Percentiles rank a stretch among this genome's conserved stretches.
phyloP scores from a whole-genome alignment of 805 yeast genomes.

The Blastobotrys muscicola region DNA sequence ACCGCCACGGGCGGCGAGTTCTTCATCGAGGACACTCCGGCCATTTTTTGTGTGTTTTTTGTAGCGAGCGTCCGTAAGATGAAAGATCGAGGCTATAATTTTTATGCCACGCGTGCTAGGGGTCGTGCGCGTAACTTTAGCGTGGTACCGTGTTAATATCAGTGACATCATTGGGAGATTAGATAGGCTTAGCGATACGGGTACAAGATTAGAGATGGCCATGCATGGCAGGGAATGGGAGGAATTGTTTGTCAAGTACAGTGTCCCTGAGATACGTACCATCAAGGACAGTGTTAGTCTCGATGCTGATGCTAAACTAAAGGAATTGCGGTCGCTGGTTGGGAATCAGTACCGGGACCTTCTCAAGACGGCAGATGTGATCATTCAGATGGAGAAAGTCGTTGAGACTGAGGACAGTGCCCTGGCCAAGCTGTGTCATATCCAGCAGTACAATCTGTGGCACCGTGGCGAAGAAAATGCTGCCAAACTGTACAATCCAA shows the following conservation, averaged over 20 bases:
- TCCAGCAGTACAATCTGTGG: slow-evolving; percentile 8
- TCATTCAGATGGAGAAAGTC: slow-evolving; percentile 12
- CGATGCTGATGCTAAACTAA: slow-evolving; percentile 12
- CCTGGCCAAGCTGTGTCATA: slow-evolving; percentile 7
- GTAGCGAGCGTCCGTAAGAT: not conserved
- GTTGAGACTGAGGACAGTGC: slow-evolving; percentile 7
- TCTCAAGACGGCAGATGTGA: slow-evolving; percentile 17
- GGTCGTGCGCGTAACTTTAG: not conserved
- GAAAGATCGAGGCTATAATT: not conserved
- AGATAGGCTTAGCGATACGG: too few species aligned
- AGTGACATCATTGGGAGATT: not conserved
- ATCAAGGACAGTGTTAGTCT: slow-evolving; percentile 7
- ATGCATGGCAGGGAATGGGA: slow-evolving; percentile 10
- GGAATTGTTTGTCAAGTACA: slow-evolving; percentile 12
- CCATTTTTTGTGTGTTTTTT: not conserved
- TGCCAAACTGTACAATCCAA: not conserved
- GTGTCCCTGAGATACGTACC: slow-evolving; percentile 12
- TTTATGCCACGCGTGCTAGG: not conserved
- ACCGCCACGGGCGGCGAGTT: slow-evolving; percentile 31
- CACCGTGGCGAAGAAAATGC: slow-evolving; percentile 7
- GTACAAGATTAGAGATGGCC: not conserved
- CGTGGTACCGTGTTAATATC: not conserved
- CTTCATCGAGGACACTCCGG: slow-evolving; percentile 4
- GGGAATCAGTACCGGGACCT: slow-evolving; percentile 18
- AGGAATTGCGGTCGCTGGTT: slow-evolving; percentile 15